Base-by-base conservation (phyloP, 1,284 basidiomycete species). In the Fomitopsis schrenkii region DNA sequence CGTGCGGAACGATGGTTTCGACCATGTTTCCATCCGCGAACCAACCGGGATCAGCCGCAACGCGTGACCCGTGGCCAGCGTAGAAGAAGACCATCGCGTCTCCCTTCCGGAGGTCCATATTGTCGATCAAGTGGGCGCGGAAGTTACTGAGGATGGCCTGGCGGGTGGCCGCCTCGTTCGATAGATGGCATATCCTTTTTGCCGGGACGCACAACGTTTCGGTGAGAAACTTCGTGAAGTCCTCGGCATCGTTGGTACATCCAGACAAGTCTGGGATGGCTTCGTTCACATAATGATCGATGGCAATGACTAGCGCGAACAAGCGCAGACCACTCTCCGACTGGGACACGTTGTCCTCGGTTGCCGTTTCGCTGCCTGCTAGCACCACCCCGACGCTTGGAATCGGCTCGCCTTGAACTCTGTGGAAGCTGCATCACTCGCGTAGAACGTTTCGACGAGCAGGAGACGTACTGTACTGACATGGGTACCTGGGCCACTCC, bases 1-100 rank as follows among this genome's bases (percentile, higher is more conserved):
- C 62, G 22, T 55, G 26, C 19, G 59, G 57, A 14, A 57, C 48
- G n/a, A 65, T 61, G 6, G 57, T 44, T 19, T 65, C 62, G 22
- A 59, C 45, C 46, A 30, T 33, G 40, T 53, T 42, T 2, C 30
- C 33, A 2, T 59, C 38, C 30, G 35, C 22, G 22, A 40, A 22
- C 57, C 61, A 52, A 44, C 46, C 8, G 22, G 45, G 22, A 9
- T n/a, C 28, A 4, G 56, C 52, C 17, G 12, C 22, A 2, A 36
- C 42, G 14, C 56, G 57, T 12, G 52, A 19, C 4, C 61, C 61
- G 45, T 62, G 61, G 2, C 61, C 61, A 7, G 61, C 61, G 28
- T 45, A 62, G 40, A 55, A 62, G 36, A 62, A 46, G 19, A 62
- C 12, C 7, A 62, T 59, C 9, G 61, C 46, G 33, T 62, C 57